Conservation (phyloP, 176 grass and related monocot species). For the Areca catechu region DNA sequence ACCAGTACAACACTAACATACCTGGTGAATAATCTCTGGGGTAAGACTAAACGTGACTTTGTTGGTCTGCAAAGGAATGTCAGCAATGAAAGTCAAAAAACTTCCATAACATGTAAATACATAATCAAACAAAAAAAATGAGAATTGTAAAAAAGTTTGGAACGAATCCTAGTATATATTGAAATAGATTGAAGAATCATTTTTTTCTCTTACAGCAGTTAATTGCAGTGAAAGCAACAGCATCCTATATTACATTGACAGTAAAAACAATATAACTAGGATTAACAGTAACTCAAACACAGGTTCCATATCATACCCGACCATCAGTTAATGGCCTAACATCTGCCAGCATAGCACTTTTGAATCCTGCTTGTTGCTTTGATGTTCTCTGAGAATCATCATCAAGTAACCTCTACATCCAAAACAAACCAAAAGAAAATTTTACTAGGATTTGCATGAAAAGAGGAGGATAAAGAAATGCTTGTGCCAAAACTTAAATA, state of each 20-base stretch:
- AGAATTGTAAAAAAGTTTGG: too few relatives aligned
- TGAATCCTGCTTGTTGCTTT: slow-evolving; percentile 83
- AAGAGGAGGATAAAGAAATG: background rate
- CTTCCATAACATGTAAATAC: background rate
- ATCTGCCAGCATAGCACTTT: slow-evolving; percentile 88
- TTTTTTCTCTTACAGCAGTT: too few relatives aligned
- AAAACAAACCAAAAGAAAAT: slow-evolving; percentile 12
- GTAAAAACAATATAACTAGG: slow-evolving; percentile 3
- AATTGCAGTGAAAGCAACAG: too few relatives aligned
- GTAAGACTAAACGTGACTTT: slow-evolving; percentile 92
- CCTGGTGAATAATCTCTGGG: slow-evolving; percentile 92
- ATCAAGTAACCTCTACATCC: slow-evolving; percentile 77
- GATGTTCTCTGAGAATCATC: slow-evolving; percentile 46
- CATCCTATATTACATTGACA: too few relatives aligned
- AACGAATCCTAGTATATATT: too few relatives aligned
- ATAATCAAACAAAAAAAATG: background rate
- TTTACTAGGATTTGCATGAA: slow-evolving; percentile 7
- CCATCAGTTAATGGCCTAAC: slow-evolving; percentile 86
- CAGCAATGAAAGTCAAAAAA: slow-evolving; percentile 9
- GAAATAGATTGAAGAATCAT: too few relatives aligned
- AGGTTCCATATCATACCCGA: slow-evolving; percentile 51
- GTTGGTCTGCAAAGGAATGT: slow-evolving; percentile 64
- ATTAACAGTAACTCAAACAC: slow-evolving; percentile 22
- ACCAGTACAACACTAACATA: slow-evolving; percentile 6
- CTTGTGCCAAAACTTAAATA: too few relatives aligned